These are phyloP conservation scores for Physocladia obscura DNA, from an alignment of 192 early-diverging fungal species.

Conservation along the genomic window DNA sequence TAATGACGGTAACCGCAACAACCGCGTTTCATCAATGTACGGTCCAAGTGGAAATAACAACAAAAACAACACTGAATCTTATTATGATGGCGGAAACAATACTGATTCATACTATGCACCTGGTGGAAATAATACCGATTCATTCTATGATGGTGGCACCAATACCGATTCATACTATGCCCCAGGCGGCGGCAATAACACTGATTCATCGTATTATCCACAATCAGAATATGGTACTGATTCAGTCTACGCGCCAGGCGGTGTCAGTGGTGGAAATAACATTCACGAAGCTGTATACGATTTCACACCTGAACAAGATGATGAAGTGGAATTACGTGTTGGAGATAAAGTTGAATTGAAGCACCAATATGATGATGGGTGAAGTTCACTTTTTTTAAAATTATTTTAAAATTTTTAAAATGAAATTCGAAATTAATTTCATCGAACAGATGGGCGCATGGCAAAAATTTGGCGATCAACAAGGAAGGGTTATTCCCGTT, in stretches of 20 bases:
- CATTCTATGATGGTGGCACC: too few relatives aligned
- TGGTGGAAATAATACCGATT: neutral
- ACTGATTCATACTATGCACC: neutral
- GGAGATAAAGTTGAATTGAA: slow-evolving; percentile 8
- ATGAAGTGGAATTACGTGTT: neutral
- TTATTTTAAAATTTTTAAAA: neutral
- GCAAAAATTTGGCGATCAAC: slow-evolving; percentile 46
- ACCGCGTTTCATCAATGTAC: neutral
- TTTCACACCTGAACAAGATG: neutral
- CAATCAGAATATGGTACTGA: neutral
- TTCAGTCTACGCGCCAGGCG: neutral
- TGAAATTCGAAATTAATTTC: neutral
- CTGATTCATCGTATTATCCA: neutral
- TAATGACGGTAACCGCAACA: neutral
- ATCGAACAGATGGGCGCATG: slow-evolving; percentile 24
- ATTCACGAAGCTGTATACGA: neutral
- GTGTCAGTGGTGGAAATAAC: neutral
- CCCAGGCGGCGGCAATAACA: neutral
- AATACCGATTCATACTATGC: neutral
- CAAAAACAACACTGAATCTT: neutral
- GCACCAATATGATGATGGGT: slow-evolving; percentile 1
- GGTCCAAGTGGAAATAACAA: neutral
- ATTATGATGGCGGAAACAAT: too few relatives aligned
- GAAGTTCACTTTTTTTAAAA: neutral
- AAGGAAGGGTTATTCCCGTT: slow-evolving; percentile 52